Evolutionary conservation across 495 filamentous ascomycete species (phyloP).

Genomic region (Terfezia boudieri): DNA sequence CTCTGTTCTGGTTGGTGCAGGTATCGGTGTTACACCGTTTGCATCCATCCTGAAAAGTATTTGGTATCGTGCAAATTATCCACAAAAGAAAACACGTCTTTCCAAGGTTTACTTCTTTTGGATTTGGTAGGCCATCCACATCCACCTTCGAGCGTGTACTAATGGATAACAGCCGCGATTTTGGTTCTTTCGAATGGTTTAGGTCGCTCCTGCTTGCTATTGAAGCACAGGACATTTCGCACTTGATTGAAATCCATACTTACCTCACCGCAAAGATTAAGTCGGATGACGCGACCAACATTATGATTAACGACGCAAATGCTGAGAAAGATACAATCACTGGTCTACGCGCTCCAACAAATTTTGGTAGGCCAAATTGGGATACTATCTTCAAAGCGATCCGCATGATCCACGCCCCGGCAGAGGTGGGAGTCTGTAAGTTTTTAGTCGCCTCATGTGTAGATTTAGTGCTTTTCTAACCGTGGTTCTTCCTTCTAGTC

Average conservation of each 20-base stretch:
- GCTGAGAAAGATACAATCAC: slow-evolving; percentile 59
- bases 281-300: slow-evolving; percentile 55
- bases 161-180: slow-evolving; percentile 34
- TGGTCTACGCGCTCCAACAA: slow-evolving; percentile 49
- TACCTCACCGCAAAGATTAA: slow-evolving; percentile 61
- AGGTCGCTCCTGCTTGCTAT: slow-evolving; percentile 54
- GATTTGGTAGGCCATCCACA: slow-evolving; percentile 22
- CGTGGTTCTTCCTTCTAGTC: slow-evolving; percentile 18
- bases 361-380: slow-evolving; percentile 61
- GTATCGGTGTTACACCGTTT: slow-evolving; percentile 54
- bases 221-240: slow-evolving; percentile 60
- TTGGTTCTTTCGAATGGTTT: slow-evolving; percentile 67
- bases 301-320: slow-evolving; percentile 67
- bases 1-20: slow-evolving; percentile 43
- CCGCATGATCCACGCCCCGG: slow-evolving; percentile 43
- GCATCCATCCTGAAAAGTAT: slow-evolving; percentile 64
- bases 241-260: slow-evolving; percentile 56
- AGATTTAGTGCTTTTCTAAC: neutral
- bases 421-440: slow-evolving; percentile 46
- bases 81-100: slow-evolving; percentile 47
- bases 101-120: slow-evolving; percentile 74
- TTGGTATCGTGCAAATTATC: slow-evolving; percentile 72
- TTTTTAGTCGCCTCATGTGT: neutral
- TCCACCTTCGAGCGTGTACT: neutral
- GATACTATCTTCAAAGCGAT: slow-evolving; percentile 58